Percentiles rank a stretch among this genome's conserved stretches.
phyloP scores from a whole-genome alignment of 257 asterid species.

The Eucommia ulmoides region DNA sequence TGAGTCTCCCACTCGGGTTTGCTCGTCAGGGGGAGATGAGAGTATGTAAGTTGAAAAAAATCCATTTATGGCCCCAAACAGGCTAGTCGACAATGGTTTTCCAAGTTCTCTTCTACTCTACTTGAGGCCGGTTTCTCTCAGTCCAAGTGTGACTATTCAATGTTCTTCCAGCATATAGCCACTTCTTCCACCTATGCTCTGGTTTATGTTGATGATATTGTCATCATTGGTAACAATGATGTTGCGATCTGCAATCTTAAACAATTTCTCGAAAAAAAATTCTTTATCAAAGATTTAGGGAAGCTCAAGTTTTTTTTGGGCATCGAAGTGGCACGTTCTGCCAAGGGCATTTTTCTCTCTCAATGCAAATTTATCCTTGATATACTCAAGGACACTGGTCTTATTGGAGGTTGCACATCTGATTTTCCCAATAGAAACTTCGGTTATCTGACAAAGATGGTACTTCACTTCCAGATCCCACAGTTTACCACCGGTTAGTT shows the following conservation, averaged over 20 bases:
- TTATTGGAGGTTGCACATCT: neutral
- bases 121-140: neutral
- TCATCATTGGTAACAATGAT: neutral
- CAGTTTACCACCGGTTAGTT: neutral
- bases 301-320: neutral
- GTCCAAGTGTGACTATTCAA: neutral
- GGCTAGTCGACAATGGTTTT: neutral
- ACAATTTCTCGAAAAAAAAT: too few relatives aligned
- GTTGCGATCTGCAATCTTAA: neutral
- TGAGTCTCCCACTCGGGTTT: neutral
- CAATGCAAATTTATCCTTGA: neutral
- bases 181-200: neutral
- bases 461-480: neutral
- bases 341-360: neutral
- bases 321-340: neutral
- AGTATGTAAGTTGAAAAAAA: conserved; percentile 1
- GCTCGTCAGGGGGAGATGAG: neutral
- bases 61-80: conserved; percentile 5
- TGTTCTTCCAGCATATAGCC: neutral
- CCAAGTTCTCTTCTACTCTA: neutral
- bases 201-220: neutral
- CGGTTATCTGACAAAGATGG: neutral
- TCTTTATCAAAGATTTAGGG: neutral
- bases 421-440: neutral
- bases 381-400: neutral